A percentile compares a stretch with the other conserved stretches of the same genome.
phyloP scores from a whole-genome alignment of 2,329 filamentous ascomycete species.

The Exophiala dermatitidis region DNA sequence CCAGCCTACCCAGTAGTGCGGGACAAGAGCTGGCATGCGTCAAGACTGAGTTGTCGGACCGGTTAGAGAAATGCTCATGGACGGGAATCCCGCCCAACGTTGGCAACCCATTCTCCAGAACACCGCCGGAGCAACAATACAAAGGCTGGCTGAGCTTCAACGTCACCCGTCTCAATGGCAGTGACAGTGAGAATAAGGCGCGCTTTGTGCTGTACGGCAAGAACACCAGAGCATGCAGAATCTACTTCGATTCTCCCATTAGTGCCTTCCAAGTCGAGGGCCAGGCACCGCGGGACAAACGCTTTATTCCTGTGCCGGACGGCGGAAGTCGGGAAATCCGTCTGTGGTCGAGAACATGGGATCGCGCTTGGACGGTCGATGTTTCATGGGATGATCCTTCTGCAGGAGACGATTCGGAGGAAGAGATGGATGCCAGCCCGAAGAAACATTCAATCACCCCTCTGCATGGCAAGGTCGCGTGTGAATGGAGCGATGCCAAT shows the following conservation, averaged over 20 bases:
- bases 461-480: constrained; percentile 62
- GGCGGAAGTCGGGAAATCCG: constrained; percentile 61
- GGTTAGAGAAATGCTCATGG: constrained; percentile 59
- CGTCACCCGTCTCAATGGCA: constrained; percentile 39
- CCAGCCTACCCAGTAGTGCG: constrained; percentile 61
- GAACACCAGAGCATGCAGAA: constrained; percentile 71
- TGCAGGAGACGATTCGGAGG: neutral
- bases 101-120: constrained; percentile 34
- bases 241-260: constrained; percentile 65
- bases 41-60: constrained; percentile 34
- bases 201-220: constrained; percentile 60
- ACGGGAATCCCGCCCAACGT: constrained; percentile 61
- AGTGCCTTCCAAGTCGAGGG: constrained; percentile 57
- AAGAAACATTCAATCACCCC: constrained; percentile 33
- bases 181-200: constrained; percentile 45
- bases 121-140: constrained; percentile 38
- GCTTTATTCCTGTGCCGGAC: constrained; percentile 58
- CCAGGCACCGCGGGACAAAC: constrained; percentile 51
- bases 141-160: constrained; percentile 60
- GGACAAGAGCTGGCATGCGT: constrained; percentile 54
- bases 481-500: constrained; percentile 85
- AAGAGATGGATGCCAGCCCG: constrained; percentile 10
- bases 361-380: constrained; percentile 66
- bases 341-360: constrained; percentile 78
- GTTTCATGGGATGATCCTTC: constrained; percentile 52